Conservation (phyloP, 2,329 filamentous ascomycete genomes). For the Cercospora brassicicola region DNA sequence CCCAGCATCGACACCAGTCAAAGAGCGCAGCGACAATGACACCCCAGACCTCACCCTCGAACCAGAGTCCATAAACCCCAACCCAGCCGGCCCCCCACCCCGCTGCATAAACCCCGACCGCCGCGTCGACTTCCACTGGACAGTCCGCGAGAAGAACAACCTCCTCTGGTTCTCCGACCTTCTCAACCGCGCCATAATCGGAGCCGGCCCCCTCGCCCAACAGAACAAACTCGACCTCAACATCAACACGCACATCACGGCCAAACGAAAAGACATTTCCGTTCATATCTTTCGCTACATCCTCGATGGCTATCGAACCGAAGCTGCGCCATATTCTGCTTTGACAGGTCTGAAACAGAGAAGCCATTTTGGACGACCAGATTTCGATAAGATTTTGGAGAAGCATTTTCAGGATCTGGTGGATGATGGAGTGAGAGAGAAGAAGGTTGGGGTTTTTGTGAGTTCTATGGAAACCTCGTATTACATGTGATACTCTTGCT, state of each 20-base stretch:
- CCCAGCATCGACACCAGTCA: constrained; percentile 1
- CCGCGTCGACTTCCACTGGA: constrained; percentile 60
- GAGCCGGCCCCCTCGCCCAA: constrained; percentile 41
- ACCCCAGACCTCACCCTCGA: neutral
- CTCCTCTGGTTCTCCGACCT: constrained; percentile 60
- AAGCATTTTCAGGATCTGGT: constrained; percentile 57
- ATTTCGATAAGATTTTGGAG: constrained; percentile 56
- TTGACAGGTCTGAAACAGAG: constrained; percentile 57
- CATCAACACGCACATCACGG: constrained; percentile 59
- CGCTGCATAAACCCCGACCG: constrained; percentile 16
- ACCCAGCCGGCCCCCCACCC: neutral
- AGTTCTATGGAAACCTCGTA: constrained; percentile 36
- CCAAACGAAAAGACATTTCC: constrained; percentile 55
- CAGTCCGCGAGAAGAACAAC: constrained; percentile 58
- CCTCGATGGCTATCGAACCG: constrained; percentile 57
- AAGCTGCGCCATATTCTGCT: constrained; percentile 53
- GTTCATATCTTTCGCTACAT: constrained; percentile 59
- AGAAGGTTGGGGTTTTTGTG: constrained; percentile 40
- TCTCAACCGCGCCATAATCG: constrained; percentile 48
- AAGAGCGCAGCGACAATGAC: neutral
- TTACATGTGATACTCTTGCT: neutral
- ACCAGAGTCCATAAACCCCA: neutral
- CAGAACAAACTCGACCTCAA: constrained; percentile 51
- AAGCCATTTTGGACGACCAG: constrained; percentile 57
- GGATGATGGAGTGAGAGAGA: constrained; percentile 37